Evolutionary conservation across 179 eudicot genomes (phyloP), one percentile per base, ranked within the genome.

Genomic region (Spergularia azorica): DNA sequence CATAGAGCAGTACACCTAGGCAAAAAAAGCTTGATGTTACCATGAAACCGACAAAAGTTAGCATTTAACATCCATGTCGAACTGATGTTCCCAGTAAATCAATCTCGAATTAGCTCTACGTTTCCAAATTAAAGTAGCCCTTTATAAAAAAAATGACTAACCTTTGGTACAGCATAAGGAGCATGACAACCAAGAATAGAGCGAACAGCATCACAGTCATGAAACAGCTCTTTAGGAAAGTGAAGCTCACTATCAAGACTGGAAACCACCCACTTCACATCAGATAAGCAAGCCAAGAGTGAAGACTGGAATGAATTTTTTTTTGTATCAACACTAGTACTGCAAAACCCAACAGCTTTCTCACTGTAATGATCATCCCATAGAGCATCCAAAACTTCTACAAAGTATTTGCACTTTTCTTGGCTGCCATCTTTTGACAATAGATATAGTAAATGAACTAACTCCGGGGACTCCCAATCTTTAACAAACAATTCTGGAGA

Each of bases 381-480:
- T 13, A 89, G 51, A 41, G 76, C 76, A 87, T 89, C 97, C 77
- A 92, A 84, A 64, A 89, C 82, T 83, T 92, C 92, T 85, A 92
- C 71, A 32, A 92, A 82, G 76, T 84, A 84, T 76, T 72, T 79
- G 59, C 85, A 88, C 77, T 77, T 86, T 58, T 78, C 83, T 67
- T 3, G 60, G 74, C 87, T 85, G 72, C 80, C 82, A 17, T 63
- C 83, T 59, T 82, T 79, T 56, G 90, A 80, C 55, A 92, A 66
- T 14, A 72, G 75, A 69, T 89, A 88, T 63, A 92, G 56, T 76
- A 92, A 68, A 46, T 81, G 75, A 61, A 61, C 68, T 71, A 89
- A 81, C 75, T 92, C 97, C 56, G 80, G 78, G 36, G 97, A 92
- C 84, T 88, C 95, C 95, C 95, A 92, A 84, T 90, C 92, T 67